Conservation (phyloP, 75 land plant genomes). For the Chamaecyparis obtusa region DNA sequence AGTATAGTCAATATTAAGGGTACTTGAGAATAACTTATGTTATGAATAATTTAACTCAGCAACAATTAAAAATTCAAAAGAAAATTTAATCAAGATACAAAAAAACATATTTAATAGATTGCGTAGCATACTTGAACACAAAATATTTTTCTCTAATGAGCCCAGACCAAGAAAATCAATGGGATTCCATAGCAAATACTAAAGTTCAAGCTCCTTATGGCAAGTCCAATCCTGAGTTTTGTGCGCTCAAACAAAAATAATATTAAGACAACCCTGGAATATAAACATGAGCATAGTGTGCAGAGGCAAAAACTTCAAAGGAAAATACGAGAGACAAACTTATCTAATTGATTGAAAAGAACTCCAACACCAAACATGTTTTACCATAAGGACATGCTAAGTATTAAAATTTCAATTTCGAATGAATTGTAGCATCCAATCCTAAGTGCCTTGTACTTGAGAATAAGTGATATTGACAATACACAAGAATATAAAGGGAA, state of each 20-base stretch:
- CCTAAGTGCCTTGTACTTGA: background rate
- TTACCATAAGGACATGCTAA: background rate
- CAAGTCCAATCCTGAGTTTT: background rate
- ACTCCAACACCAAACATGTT: background rate
- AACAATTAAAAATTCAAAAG: background rate
- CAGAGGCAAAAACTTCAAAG: background rate
- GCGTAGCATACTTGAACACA: background rate
- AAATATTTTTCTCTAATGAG: background rate
- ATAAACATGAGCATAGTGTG: background rate
- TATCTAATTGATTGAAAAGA: background rate
- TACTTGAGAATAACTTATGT: background rate
- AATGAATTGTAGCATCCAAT: background rate
- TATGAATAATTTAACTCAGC: background rate
- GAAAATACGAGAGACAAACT: background rate
- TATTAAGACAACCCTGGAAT: background rate
- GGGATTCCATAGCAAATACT: background rate
- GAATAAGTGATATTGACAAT: background rate
- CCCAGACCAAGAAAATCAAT: background rate
- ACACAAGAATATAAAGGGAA: background rate
- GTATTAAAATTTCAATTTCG: background rate
- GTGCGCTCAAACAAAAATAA: background rate
- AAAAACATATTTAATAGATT: background rate
- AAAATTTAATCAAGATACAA: background rate
- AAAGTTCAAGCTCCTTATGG: background rate
- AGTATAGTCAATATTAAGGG: background rate